Base-by-base conservation (phyloP, 1,284 basidiomycete species). In the Fistulinella staudtii region DNA sequence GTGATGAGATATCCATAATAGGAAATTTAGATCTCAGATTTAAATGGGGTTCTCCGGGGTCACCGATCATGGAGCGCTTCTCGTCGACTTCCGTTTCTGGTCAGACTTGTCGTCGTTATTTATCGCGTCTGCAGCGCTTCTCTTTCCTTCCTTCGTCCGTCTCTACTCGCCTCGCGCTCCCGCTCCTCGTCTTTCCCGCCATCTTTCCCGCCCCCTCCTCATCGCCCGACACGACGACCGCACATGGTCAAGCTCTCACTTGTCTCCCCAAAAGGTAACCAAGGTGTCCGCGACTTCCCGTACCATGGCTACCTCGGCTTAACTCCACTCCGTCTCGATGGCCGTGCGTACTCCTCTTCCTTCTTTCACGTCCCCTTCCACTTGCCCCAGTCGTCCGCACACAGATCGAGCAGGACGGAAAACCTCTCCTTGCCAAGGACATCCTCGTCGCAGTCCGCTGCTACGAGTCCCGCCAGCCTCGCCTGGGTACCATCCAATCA, bases 271-370 rank as follows among this genome's bases (percentile, higher is more conserved):
- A 77, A 72, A 66, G 85, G 84, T 56, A 86, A 85, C 66, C 69
- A 78, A 53, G 80, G 77, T 51, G 72, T 78, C 47, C 76, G 81
- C 48, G 82, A 74, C 66, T 92, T 89, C 66, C 87, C 89, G 46
- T 71, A 79, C 71, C 67, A 71, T 45, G 89, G 89, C 60, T 84
- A 80, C 66, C 80, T 91, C 51, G 89, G 85, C 52, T 75, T 91
- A 59, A 86, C 85, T 29, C 81, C 85, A 52, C 71, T 92, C 66
- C 77, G 76, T 54, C 75, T 90, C 53, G 81, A 88, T 64, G 89
- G 89, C 65, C 65, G 83, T 82, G 53, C 54, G 79, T 75, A 28
- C 39, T 45, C 45, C 14, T 46, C 37, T 46, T 42, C 49, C 42
- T 35, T 50, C 42, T 36, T 29, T 35, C 31, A 38, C 46, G 34